Evolutionary conservation across 768 basidiomycete species (phyloP), one percentile per base, ranked within the genome.

Genomic region (Phaeotremella skinneri): DNA sequence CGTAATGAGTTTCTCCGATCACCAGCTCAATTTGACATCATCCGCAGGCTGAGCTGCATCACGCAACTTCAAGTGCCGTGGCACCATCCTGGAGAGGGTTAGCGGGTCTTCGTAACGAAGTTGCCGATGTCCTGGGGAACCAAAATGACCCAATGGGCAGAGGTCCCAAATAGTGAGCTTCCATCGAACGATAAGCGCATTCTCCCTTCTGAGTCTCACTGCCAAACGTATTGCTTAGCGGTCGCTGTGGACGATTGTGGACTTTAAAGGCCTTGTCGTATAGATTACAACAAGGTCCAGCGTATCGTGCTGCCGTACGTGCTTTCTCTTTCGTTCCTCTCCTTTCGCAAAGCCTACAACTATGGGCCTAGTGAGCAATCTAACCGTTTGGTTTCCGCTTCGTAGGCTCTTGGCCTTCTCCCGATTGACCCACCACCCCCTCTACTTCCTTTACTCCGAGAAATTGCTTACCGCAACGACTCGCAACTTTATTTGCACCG

Each of bases 261-360:
- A 60, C 58, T 13, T 20, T 20, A 13, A 20, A 55, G 14, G 31
- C 41, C 20, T 32, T 60, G 49, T 45, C 29, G 27, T 60, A 60
- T 34, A 39, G 58, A 4, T 45, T 60, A 42, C 26, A n/a, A 25
- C 48, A 60, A 48, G 58, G 58, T 9, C 23, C 21, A 20, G 37
- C 31, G 5, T 30, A 49, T 13, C 6, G 31, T 4, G 58, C 58
- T 3, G 58, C 58, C n/a, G 58, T 60, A 27, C 43, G 58, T 59
- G 17, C 27, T 21, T 25, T n/a, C n/a, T n/a, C n/a, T n/a, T n/a
- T n/a, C n/a, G n/a, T n/a, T n/a, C n/a, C n/a, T n/a, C n/a, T n/a
- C n/a, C n/a, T n/a, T n/a, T n/a, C n/a, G n/a, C n/a, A n/a, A n/a
- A n/a, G n/a, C n/a, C n/a, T n/a, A n/a, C n/a, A n/a, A n/a, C n/a